Evolutionary conservation across 1,139 yeast genomes (phyloP).

Genomic region (Nakaseomyces delphensis): DNA sequence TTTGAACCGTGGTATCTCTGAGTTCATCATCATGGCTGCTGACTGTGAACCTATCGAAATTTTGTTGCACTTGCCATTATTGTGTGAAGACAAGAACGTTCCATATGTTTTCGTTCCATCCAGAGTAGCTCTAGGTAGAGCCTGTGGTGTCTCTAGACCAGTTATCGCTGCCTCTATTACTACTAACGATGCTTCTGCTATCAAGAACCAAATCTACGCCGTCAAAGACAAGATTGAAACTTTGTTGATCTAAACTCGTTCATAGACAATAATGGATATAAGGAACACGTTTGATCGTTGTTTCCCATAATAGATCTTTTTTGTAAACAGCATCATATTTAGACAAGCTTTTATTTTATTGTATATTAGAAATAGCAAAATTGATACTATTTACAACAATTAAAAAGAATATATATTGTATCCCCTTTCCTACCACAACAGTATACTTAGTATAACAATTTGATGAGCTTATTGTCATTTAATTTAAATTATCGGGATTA

Average conservation of each 20-base stretch:
- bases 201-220: conserved; percentile 93
- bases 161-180: conserved; percentile 98
- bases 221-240: conserved; percentile 99
- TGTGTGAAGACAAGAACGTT: conserved; percentile 98
- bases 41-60: conserved; percentile 99
- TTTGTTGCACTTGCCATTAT: conserved; percentile 90
- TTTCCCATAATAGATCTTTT: neutral
- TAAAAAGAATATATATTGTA: no score
- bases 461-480: no score
- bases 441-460: no score
- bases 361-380: conserved; percentile 3
- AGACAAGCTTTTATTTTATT: conserved; percentile 1
- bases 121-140: conserved; percentile 97
- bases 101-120: conserved; percentile 98
- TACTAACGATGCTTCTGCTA: conserved; percentile 95
- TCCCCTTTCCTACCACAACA: no score
- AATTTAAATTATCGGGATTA: no score
- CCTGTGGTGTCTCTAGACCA: conserved; percentile 99
- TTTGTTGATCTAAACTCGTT: conserved; percentile 72
- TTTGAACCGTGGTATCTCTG: conserved; percentile 98
- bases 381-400: neutral
- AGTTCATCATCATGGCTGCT: conserved; percentile 99
- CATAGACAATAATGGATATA: neutral
- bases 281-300: conserved; percentile 2
- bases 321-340: neutral